These are phyloP conservation scores for Candida verbasci DNA, from an alignment of 805 yeast genomes.

Conservation along the genomic window DNA sequence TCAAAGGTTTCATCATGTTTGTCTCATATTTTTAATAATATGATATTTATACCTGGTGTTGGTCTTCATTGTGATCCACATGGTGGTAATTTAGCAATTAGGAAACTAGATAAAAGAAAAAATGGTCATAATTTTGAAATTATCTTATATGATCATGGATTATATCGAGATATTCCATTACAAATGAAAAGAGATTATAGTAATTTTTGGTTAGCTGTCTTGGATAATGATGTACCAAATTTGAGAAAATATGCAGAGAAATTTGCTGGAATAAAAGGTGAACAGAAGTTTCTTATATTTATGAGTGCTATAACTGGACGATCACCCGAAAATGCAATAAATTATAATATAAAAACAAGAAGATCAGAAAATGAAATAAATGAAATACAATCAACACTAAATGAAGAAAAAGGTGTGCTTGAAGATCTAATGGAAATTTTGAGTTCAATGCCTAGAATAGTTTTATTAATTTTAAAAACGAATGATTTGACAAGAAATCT, in stretches of 20 bases:
- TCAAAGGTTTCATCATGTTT: slow-evolving; percentile 80
- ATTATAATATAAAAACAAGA: slow-evolving; percentile 50
- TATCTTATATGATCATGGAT: slow-evolving; percentile 89
- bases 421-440: slow-evolving; percentile 75
- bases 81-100: slow-evolving; percentile 91
- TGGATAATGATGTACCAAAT: slow-evolving; percentile 60
- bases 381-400: slow-evolving; percentile 60
- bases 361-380: slow-evolving; percentile 62
- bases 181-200: slow-evolving; percentile 79
- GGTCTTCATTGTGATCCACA: slow-evolving; percentile 98
- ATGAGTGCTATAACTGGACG: slow-evolving; percentile 96
- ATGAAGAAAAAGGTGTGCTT: slow-evolving; percentile 56
- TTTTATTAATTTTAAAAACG: slow-evolving; percentile 82
- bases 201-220: slow-evolving; percentile 84
- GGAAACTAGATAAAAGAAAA: slow-evolving; percentile 25
- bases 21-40: slow-evolving; percentile 85
- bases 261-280: slow-evolving; percentile 75
- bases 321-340: slow-evolving; percentile 71
- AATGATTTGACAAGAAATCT: slow-evolving; percentile 87
- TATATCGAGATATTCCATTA: slow-evolving; percentile 79
- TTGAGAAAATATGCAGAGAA: slow-evolving; percentile 73
- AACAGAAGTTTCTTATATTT: slow-evolving; percentile 71
- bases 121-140: slow-evolving; percentile 81
- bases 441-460: slow-evolving; percentile 78
- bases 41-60: slow-evolving; percentile 92